Conservation (phyloP, 257 asterid genomes). For the Solanum bulbocastanum region DNA sequence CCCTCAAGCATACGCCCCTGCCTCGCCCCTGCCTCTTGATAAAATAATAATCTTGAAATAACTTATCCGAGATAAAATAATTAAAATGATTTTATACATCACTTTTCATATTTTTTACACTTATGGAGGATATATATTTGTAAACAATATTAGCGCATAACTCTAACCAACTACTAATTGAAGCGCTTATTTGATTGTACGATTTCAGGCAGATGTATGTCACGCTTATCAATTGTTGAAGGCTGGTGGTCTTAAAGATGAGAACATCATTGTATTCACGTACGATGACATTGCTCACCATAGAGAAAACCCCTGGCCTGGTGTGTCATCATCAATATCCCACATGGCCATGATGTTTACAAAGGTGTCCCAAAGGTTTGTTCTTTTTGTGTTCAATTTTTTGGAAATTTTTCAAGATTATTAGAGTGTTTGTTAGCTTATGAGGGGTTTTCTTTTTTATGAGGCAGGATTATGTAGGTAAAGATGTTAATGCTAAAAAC, state of each 20-base stretch:
- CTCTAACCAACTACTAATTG: no score
- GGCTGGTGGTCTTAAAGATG: constrained; percentile 81
- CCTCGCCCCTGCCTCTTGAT: no score
- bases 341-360: constrained; percentile 75
- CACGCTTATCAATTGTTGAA: constrained; percentile 87
- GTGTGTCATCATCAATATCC: constrained; percentile 79
- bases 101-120: no score
- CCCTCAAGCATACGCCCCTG: no score
- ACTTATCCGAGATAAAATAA: no score
- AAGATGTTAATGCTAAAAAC: constrained; percentile 58
- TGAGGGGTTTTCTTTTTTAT: not conserved
- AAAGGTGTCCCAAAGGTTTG: constrained; percentile 88
- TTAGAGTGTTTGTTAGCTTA: not conserved
- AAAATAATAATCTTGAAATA: no score
- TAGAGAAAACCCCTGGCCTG: constrained; percentile 71
- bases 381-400: not conserved
- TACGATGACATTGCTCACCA: constrained; percentile 80
- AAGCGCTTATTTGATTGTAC: not conserved
- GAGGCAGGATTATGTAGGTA: constrained; percentile 71
- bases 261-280: constrained; percentile 77
- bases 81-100: no score
- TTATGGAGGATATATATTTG: no score
- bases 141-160: no score
- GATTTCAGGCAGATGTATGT: constrained; percentile 71
- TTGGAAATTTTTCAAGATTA: constrained; percentile 3